Conservation (phyloP, 176 grass and related monocot species). For the Hordeum vulgare region DNA sequence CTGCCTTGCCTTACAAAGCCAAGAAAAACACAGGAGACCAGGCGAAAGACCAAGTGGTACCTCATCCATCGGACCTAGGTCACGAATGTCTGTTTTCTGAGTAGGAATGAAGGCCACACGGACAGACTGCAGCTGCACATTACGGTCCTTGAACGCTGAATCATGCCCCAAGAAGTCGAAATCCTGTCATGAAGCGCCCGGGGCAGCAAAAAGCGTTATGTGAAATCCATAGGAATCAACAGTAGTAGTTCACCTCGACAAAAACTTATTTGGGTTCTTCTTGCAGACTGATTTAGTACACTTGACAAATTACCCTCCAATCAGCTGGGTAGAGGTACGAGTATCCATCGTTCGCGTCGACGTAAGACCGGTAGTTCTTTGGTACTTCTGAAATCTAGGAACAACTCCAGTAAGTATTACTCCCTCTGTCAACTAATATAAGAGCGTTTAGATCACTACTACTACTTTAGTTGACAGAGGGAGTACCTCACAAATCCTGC, state of each 20-base stretch:
- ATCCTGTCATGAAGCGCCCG: slow-evolving; percentile 34
- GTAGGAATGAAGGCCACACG: slow-evolving; percentile 82
- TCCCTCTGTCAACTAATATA: no score
- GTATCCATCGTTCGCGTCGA: slow-evolving; percentile 80
- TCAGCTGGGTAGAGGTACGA: slow-evolving; percentile 77
- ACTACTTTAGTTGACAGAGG: no score
- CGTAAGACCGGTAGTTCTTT: slow-evolving; percentile 63
- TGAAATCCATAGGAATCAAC: no score
- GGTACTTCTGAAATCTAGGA: slow-evolving; percentile 63
- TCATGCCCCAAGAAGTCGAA: slow-evolving; percentile 90
- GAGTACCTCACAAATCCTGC: no score
- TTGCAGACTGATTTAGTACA: neutral
- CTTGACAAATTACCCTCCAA: slow-evolving; percentile 65
- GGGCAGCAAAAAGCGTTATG: neutral
- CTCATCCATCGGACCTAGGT: slow-evolving; percentile 94
- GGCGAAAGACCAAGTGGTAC: slow-evolving; percentile 24
- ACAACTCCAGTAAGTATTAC: slow-evolving; percentile 21
- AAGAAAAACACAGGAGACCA: neutral
- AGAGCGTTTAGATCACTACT: no score
- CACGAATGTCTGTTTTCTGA: slow-evolving; percentile 69
- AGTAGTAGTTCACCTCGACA: no score
- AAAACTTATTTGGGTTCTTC: neutral
- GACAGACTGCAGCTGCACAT: slow-evolving; percentile 67
- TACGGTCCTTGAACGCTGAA: slow-evolving; percentile 86
- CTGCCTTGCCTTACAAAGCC: neutral